Evolutionary conservation across 2,329 filamentous ascomycete genomes (phyloP), one percentile per base, ranked within the genome.

Genomic region (Nectriaceae sp.): DNA sequence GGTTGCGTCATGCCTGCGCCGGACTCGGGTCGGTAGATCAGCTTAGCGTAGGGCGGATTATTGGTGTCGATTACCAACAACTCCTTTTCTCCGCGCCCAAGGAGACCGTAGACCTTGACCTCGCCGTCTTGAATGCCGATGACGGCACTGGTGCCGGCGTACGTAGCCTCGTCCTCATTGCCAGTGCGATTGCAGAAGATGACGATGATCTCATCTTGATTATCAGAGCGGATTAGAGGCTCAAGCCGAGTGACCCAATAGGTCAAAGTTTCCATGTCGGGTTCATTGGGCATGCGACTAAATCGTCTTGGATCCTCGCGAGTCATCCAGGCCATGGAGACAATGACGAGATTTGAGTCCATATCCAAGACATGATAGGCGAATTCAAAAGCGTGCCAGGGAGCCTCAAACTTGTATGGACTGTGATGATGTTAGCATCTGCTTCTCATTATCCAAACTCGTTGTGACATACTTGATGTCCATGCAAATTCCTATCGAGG

Each of bases 281-380:
- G 87, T 42, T 84, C 79, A 1, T 76, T 64, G 0, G 80, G 80
- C 54, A 54, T 71, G 21, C 57, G 74, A 49, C 61, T 82, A 62
- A 73, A 83, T 6, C 50, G 48, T 16, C 60, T 73, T 2, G 67
- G 75, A 59, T 74, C 77, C 52, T 75, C 82, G 46, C 65, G 73
- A 2, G 87, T 90, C 24, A 89, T 73, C 89, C 88, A 93, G 0
- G 89, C 88, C 89, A 92, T 92, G 4, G 80, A 83, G 0, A 93
- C 57, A 26, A 91, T 80, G 2, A 89, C 83, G 0, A 92, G 53
- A 13, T 83, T 82, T 0, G 85, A 79, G 0, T 75, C 61, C 0
- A 70, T 69, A 2, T 81, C 69, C 0, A 90, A 64, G 5, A 85
- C 71, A 37, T 88, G 82, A 20, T 72, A 78, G 0, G 76, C 77